Percentiles rank a stretch among this genome's conserved stretches.
phyloP scores from a whole-genome alignment of 2,329 filamentous ascomycete species.

The Verticillium longisporum region DNA sequence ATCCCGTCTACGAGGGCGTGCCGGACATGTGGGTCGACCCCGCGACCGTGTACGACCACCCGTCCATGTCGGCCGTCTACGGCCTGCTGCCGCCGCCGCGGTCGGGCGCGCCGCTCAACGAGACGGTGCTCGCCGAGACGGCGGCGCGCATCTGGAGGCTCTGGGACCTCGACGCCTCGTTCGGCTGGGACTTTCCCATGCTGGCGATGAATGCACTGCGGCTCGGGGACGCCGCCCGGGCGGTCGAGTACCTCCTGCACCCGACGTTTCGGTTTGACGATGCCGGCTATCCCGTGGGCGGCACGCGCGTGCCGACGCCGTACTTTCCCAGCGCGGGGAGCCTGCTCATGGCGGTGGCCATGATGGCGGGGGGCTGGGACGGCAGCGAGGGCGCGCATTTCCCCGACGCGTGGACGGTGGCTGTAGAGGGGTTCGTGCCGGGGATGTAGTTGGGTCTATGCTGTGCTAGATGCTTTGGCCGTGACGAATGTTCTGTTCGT shows the following conservation, averaged over 20 bases:
- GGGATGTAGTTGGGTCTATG: neutral
- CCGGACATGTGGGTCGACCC: slow-evolving; percentile 32
- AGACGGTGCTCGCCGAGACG: slow-evolving; percentile 26
- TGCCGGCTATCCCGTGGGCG: slow-evolving; percentile 47
- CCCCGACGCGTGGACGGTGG: slow-evolving; percentile 38
- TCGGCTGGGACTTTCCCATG: slow-evolving; percentile 38
- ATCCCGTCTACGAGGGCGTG: slow-evolving; percentile 45
- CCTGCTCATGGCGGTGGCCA: slow-evolving; percentile 44
- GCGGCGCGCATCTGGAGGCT: slow-evolving; percentile 27
- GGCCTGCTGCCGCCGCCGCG: slow-evolving; percentile 32
- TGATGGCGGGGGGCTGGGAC: slow-evolving; percentile 52
- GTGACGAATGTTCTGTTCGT: neutral
- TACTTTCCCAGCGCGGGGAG: slow-evolving; percentile 47
- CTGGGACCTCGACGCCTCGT: slow-evolving; percentile 32
- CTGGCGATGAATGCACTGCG: slow-evolving; percentile 36
- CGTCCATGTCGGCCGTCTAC: slow-evolving; percentile 34
- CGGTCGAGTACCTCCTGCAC: slow-evolving; percentile 38
- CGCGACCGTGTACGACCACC: slow-evolving; percentile 32
- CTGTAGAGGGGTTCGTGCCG: slow-evolving; percentile 36
- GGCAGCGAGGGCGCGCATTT: slow-evolving; percentile 37
- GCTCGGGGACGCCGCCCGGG: slow-evolving; percentile 29
- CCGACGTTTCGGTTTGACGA: slow-evolving; percentile 47
- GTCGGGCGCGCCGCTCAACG: slow-evolving; percentile 25
- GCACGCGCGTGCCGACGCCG: slow-evolving; percentile 45
- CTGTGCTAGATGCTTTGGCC: neutral